Evolutionary conservation across 768 basidiomycete genomes (phyloP), one percentile per base, ranked within the genome.

Genomic region (Termitomyces sp.): DNA sequence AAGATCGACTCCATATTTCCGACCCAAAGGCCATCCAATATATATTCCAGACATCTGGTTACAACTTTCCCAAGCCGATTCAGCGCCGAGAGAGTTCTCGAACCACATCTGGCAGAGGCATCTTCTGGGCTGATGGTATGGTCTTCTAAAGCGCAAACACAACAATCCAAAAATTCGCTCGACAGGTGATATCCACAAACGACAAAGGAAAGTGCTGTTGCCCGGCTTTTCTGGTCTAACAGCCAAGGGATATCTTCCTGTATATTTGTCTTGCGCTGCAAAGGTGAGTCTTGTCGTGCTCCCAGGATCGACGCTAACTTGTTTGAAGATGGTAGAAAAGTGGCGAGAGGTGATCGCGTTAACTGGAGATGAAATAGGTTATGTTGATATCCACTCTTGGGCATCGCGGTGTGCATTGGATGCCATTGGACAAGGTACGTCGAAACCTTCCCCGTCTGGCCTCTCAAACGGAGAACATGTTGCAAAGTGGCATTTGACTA

Each of bases 401-500:
- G 61, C 67, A n/a, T 77, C 79, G 27, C 77, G 77, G 5, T 78
- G 76, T 2, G 76, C 80, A 3, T 59, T 83, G 48, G 82, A 83
- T 67, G 75, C 79, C 16, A 78, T 83, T 52, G 82, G 79, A 7
- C 71, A 76, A 66, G 80, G 81, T 80, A 48, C 24, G 22, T 45
- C 7, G 16, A 78, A 47, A n/a, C n/a, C 24, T 18, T 45, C 7
- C 13, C n/a, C n/a, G n/a, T n/a, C n/a, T n/a, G n/a, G n/a, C n/a
- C n/a, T n/a, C n/a, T n/a, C n/a, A n/a, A n/a, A n/a, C n/a, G n/a
- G n/a, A n/a, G n/a, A n/a, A n/a, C n/a, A n/a, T n/a, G n/a, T n/a
- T 78, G 81, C 76, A 48, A n/a, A 79, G 81, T 76, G 48, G 80
- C 78, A 37, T 83, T 83, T 56, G 81, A 82, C 54, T 75, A 82